Percentiles rank a stretch among this genome's conserved stretches.
Evolutionary conservation across 306 rosid species (phyloP).

Genomic region (Vigna unguiculata): DNA sequence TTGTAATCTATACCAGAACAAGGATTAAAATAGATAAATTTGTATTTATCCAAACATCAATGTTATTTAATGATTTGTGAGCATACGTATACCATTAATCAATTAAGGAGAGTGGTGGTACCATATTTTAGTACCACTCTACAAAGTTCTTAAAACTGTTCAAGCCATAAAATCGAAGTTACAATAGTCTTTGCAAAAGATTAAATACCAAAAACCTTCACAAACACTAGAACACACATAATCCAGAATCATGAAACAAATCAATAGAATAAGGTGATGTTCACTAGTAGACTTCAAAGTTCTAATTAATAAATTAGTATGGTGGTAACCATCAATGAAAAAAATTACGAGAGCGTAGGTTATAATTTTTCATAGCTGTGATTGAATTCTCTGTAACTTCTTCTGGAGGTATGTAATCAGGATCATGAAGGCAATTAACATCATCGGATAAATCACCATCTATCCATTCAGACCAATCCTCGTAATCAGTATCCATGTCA

Average conservation of each 20-base stretch:
- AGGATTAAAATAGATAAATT: too few species aligned
- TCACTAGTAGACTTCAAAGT: too few species aligned
- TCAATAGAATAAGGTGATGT: too few species aligned
- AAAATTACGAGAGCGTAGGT: slow-evolving; percentile 55
- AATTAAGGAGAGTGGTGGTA: background rate
- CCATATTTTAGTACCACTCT: background rate
- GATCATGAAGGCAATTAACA: slow-evolving; percentile 63
- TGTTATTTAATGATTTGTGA: too few species aligned
- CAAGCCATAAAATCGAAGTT: background rate
- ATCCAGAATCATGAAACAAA: too few species aligned
- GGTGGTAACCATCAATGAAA: slow-evolving; percentile 32
- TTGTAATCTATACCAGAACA: too few species aligned
- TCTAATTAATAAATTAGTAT: slow-evolving; percentile 22
- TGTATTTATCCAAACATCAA: too few species aligned
- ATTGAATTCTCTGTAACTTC: slow-evolving; percentile 62
- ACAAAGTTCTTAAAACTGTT: background rate
- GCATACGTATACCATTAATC: too few species aligned
- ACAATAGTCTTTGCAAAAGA: background rate
- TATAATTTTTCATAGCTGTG: slow-evolving; percentile 53
- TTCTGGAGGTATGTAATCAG: slow-evolving; percentile 60
- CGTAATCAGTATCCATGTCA: slow-evolving; percentile 51
- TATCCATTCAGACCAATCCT: slow-evolving; percentile 70
- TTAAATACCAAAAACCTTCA: too few species aligned
- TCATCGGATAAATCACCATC: slow-evolving; percentile 73
- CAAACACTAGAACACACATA: too few species aligned